Conservation (phyloP, 768 basidiomycete genomes). For the Phylloporus arenicola region DNA sequence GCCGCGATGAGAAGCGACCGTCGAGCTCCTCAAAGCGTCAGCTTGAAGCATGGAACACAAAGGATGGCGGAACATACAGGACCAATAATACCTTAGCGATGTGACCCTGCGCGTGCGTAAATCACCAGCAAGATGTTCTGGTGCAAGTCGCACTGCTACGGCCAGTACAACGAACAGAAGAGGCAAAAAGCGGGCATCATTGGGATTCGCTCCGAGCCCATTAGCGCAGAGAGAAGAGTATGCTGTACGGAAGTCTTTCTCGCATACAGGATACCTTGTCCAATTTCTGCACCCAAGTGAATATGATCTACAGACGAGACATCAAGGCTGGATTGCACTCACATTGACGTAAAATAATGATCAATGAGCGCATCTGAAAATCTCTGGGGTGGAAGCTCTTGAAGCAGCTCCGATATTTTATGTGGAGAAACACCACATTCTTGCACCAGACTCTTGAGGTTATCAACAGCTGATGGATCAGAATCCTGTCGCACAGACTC, state of each 20-base stretch:
- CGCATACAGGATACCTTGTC: slow-evolving; percentile 89
- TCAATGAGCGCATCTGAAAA: slow-evolving; percentile 76
- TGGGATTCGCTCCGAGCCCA: slow-evolving; percentile 58
- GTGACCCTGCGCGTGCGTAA: slow-evolving; percentile 69
- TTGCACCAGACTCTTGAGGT: slow-evolving; percentile 77
- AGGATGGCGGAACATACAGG: slow-evolving; percentile 53
- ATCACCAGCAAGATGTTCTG: slow-evolving; percentile 80
- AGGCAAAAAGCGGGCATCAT: slow-evolving; percentile 80
- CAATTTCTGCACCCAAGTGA: slow-evolving; percentile 58
- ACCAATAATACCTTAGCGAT: slow-evolving; percentile 92
- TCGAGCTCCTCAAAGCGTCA: slow-evolving; percentile 51
- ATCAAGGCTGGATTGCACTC: slow-evolving; percentile 21
- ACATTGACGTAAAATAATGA: slow-evolving; percentile 76
- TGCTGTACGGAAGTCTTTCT: slow-evolving; percentile 70
- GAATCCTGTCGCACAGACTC: slow-evolving; percentile 39
- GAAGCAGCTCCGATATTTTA: slow-evolving; percentile 83
- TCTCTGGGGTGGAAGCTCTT: slow-evolving; percentile 77
- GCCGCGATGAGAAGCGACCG: slow-evolving; percentile 86
- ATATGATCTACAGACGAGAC: background rate
- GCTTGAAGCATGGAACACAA: slow-evolving; percentile 6
- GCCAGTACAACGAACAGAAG: slow-evolving; percentile 92
- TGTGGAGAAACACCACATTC: slow-evolving; percentile 91
- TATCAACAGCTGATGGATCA: slow-evolving; percentile 64
- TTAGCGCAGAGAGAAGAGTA: slow-evolving; percentile 63
- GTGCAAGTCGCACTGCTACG: slow-evolving; percentile 78